A percentile compares a stretch with the other conserved stretches of the same genome.
phyloP scores from a whole-genome alignment of 139 green algal genomes.

The Marvania coccoides region DNA sequence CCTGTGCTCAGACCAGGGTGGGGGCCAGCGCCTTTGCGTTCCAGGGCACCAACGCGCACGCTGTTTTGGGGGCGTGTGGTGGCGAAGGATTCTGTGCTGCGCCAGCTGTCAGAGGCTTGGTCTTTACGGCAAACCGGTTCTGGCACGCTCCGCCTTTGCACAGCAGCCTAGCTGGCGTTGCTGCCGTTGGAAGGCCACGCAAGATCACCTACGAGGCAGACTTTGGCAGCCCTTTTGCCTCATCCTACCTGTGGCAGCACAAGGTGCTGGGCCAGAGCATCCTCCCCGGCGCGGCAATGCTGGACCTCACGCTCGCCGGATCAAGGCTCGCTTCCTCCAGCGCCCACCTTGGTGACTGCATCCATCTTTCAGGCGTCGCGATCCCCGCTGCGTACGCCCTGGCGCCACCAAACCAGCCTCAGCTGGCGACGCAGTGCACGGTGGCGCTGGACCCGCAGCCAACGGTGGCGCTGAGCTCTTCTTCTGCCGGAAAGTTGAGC shows the following conservation, averaged over 20 bases:
- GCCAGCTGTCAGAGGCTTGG: background rate
- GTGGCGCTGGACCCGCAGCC: too few species aligned
- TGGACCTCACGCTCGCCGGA: slow-evolving; percentile 43
- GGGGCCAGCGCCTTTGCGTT: slow-evolving; percentile 65
- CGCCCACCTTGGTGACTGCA: too few species aligned
- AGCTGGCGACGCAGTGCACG: too few species aligned
- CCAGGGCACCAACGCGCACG: slow-evolving; percentile 48
- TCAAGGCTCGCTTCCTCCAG: too few species aligned
- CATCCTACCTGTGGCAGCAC: slow-evolving; percentile 67
- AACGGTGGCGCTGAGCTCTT: too few species aligned
- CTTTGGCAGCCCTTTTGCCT: slow-evolving; percentile 18
- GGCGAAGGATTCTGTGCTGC: background rate
- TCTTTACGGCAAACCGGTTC: slow-evolving; percentile 6
- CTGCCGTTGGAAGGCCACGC: background rate
- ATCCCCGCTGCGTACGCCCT: too few species aligned
- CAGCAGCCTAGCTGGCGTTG: background rate
- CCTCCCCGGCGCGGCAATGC: slow-evolving; percentile 56
- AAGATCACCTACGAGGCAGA: slow-evolving; percentile 19
- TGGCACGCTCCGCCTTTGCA: slow-evolving; percentile 4
- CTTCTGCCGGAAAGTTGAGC: too few species aligned
- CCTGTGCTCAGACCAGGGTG: too few species aligned
- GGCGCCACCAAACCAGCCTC: too few species aligned
- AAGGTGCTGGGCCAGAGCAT: slow-evolving; percentile 37
- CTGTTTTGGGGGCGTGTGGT: slow-evolving; percentile 1
- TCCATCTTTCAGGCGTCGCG: too few species aligned